phyloP scores from a whole-genome alignment of 1,139 yeast species.

The Blastobotrys proliferans region DNA sequence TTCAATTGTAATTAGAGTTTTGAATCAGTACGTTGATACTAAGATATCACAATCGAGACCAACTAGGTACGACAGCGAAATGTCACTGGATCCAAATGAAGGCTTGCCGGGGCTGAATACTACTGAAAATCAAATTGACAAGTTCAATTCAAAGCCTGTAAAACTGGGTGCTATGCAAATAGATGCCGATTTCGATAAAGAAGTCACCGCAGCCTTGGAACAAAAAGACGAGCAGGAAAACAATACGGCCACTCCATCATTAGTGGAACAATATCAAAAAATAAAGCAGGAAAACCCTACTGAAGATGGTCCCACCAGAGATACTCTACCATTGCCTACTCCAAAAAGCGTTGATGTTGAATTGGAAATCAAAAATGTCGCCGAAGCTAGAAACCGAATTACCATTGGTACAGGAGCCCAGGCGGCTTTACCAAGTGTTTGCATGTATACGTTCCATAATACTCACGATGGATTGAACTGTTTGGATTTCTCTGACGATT shows the following conservation, averaged over 20 bases:
- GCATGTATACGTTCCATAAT: conserved; percentile 98
- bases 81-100: conserved; percentile 51
- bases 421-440: conserved; percentile 86
- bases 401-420: conserved; percentile 53
- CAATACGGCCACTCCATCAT: conserved; percentile 32
- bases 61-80: conserved; percentile 25
- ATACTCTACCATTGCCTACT: conserved; percentile 77
- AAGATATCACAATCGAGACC: conserved; percentile 35
- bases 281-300: conserved; percentile 33
- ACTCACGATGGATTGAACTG: conserved; percentile 85
- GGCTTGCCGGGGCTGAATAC: conserved; percentile 61
- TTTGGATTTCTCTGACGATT: conserved; percentile 80
- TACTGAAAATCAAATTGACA: conserved; percentile 37
- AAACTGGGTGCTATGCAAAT: conserved; percentile 79
- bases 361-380: conserved; percentile 70
- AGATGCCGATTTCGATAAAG: conserved; percentile 80
- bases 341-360: conserved; percentile 77
- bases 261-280: conserved; percentile 44
- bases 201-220: conserved; percentile 77
- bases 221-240: conserved; percentile 58
- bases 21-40: conserved; percentile 82
- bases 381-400: conserved; percentile 75
- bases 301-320: conserved; percentile 63
- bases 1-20: conserved; percentile 73
- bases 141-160: conserved; percentile 68